Base-by-base conservation (phyloP, 352 stramenopile genomes). In the Pythium volutum region DNA sequence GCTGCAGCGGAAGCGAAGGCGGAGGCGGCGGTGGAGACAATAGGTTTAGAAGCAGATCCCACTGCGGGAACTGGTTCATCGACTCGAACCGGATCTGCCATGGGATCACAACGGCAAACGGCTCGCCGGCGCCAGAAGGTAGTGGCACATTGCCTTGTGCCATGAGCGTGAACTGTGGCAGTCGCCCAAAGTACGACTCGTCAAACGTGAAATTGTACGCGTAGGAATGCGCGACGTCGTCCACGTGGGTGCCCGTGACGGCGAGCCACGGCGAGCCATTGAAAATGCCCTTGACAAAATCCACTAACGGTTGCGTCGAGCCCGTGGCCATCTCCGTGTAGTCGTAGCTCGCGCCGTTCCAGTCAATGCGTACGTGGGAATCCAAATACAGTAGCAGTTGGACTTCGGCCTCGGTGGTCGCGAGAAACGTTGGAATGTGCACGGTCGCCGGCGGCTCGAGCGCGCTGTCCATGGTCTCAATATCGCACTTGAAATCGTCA, bases 401-500 rank as follows among this genome's bases (percentile, higher is more conserved):
- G 2, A 34, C 22, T 0, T 5, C 7, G 0, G 46, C 52, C 0
- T 39, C 11, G 0, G 23, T 14, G 38, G 47, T 26, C 8, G 20
- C 10, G 2, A 71, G 31, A 18, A 25, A 55, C 5, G 64, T 48
- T 9, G 64, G 64, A 1, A 66, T 14, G 46, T 71, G 58, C 3
- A 57, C 53, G 0, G 64, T 71, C 8, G 64, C 64, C 1, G 64
- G 64, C 9, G 64, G 51, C 16, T 41, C 33, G 15, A 47, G 11
- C 15, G 64, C 64, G 25, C 38, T 53, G 34, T 41, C 31, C 57
- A 71, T 66, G 29, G 39, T 62, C 39, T 66, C 47, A 0, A 66
- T 15, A 38, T 71, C 64, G 33, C 64, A 71, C 20, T 5, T 0
- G 0, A 15, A 18, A 0, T 9, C 20, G 0, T 15, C 36, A 29